Base-by-base conservation (phyloP, 2,329 filamentous ascomycete species). In the Camillea tinctor region DNA sequence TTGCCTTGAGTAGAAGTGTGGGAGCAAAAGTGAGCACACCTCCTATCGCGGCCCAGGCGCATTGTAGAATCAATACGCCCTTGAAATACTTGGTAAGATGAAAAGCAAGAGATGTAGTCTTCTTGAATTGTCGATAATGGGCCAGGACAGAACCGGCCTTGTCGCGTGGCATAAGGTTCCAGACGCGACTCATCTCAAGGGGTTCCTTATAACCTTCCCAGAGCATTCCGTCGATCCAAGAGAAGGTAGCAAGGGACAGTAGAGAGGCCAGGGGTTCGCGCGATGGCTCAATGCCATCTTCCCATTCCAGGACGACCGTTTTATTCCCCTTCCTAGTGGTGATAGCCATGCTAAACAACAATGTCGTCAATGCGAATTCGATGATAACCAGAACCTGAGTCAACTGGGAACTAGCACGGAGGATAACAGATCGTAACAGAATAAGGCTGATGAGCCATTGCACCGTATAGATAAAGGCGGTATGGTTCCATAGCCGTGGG, bases 321-420 rank as follows among this genome's bases (percentile, higher is more conserved):
- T 92, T 95, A 75, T 98, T 98, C 51, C 95, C 95, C 77, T 93
- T 95, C 65, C 95, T 88, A 63, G 92, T 96, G 55, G 88, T 90
- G 59, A 96, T 76, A 50, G 92, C 87, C 72, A 97, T 88, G 52
- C 85, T 74, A 56, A 93, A 88, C 13, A 99, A 83, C 13, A 96
- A 73, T 0, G 89, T 88, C 5, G 85, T 86, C 61, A 98, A 79
- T 1, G 80, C 79, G 71, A 98, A 98, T 69, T 96, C 88, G 60
- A 84, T 76, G 63, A 92, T 87, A 64, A 86, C 82, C 52, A 97
- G 80, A 54, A 82, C 80, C 71, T 89, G 83, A 3, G 86, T 80
- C 48, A 87, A 74, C 56, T 73, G 76, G 7, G 90, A 91, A 54
- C 80, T 81, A 0, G 92, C 89, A 74, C 95, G 89, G 63, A 98